A percentile compares a stretch with the other conserved stretches of the same genome.
phyloP scores from a whole-genome alignment of 2,329 filamentous ascomycete genomes.

The Aspergillus vadensis region DNA sequence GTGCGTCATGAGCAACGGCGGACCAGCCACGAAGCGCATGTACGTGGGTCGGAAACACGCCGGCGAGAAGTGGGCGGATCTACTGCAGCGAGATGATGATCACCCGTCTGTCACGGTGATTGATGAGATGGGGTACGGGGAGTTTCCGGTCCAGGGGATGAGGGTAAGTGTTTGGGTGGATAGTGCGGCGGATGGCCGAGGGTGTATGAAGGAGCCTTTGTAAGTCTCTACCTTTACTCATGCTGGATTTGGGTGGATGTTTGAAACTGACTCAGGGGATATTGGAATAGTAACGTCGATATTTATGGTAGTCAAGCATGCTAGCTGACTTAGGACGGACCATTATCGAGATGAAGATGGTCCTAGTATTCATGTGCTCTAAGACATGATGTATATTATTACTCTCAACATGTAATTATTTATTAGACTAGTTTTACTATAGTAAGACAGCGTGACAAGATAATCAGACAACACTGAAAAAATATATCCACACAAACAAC shows the following conservation, averaged over 20 bases:
- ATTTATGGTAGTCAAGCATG: neutral
- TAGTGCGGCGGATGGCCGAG: slow-evolving; percentile 43
- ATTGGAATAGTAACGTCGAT: neutral
- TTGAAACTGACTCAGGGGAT: neutral
- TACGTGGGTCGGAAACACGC: slow-evolving; percentile 60
- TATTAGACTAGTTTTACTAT: no score
- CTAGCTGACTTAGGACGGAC: neutral
- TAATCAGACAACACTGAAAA: no score
- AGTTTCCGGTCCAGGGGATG: slow-evolving; percentile 56
- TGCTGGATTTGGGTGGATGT: neutral
- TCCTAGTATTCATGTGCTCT: no score
- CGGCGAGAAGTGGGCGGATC: slow-evolving; percentile 65
- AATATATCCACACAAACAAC: no score
- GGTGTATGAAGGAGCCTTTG: neutral
- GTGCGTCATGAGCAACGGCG: slow-evolving; percentile 58
- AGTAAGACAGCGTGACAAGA: no score
- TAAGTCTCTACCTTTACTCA: slow-evolving; percentile 6
- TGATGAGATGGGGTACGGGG: slow-evolving; percentile 59
- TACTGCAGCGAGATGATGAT: slow-evolving; percentile 53
- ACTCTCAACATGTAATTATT: no score
- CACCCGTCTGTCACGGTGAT: slow-evolving; percentile 56
- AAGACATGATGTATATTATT: no score
- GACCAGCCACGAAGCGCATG: slow-evolving; percentile 58
- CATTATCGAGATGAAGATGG: no score
- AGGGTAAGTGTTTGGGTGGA: slow-evolving; percentile 66